phyloP scores from a whole-genome alignment of 495 filamentous ascomycete species.

The Aspergillus sparsus region DNA sequence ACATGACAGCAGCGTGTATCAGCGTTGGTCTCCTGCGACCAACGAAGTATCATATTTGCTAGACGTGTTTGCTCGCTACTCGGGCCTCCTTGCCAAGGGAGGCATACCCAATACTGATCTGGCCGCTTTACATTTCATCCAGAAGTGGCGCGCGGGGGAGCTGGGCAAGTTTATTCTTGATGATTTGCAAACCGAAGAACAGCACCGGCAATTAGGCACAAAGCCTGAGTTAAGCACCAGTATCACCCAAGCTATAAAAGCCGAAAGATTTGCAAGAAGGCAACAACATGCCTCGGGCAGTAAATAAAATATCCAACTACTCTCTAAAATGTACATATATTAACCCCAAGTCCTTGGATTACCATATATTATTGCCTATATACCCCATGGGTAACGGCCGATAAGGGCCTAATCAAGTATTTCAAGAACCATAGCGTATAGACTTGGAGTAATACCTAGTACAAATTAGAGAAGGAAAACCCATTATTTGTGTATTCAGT shows the following conservation, averaged over 20 bases:
- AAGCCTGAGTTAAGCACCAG: conserved; percentile 38
- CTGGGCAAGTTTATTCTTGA: conserved; percentile 81
- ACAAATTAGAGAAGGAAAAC: not conserved
- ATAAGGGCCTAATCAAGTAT: not conserved
- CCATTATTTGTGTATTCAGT: conserved; percentile 10
- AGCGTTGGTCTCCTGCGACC: conserved; percentile 67
- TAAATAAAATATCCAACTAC: conserved; percentile 25
- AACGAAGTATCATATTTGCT: conserved; percentile 77
- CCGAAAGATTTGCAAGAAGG: conserved; percentile 39
- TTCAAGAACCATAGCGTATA: too few relatives aligned
- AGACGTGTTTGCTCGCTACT: conserved; percentile 64
- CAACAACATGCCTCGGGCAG: conserved; percentile 24
- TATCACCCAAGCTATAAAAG: conserved; percentile 46
- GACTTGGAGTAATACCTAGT: not conserved
- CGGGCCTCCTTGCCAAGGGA: conserved; percentile 75
- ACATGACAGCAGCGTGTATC: conserved; percentile 58
- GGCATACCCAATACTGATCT: conserved; percentile 70
- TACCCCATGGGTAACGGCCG: not conserved
- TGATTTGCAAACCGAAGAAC: conserved; percentile 62
- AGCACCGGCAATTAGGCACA: conserved; percentile 44
- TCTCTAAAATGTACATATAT: conserved; percentile 6
- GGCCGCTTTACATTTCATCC: conserved; percentile 79
- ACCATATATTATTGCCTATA: not conserved
- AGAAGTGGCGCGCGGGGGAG: conserved; percentile 76
- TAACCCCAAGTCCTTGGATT: conserved; percentile 15